Conservation (phyloP, 202 grass and related monocot genomes). For the Musa balbisiana region DNA sequence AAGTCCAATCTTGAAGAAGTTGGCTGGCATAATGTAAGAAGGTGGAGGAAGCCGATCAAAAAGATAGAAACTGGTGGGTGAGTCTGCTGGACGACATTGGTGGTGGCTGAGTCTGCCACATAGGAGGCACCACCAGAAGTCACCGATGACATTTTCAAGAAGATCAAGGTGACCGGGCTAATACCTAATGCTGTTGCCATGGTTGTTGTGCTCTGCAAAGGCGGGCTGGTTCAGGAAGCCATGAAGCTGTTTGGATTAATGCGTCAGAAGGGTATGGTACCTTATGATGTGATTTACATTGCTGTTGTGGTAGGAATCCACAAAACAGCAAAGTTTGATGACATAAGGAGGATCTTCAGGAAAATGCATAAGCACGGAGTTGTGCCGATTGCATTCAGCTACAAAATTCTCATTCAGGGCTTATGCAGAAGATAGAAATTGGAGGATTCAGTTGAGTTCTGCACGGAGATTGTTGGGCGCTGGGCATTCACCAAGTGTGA, state of each 20-base stretch:
- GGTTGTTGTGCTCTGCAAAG: conserved; percentile 80
- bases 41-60: conserved; percentile 6
- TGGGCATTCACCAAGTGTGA: conserved; percentile 46
- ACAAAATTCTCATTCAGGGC: conserved; percentile 56
- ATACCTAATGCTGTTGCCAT: conserved; percentile 83
- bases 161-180: conserved; percentile 78
- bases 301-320: conserved; percentile 78
- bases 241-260: conserved; percentile 87
- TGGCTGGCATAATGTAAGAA: background rate
- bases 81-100: no score
- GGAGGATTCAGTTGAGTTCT: conserved; percentile 59
- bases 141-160: conserved; percentile 60
- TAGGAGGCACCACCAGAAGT: conserved; percentile 33
- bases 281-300: conserved; percentile 85
- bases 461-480: conserved; percentile 72
- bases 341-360: conserved; percentile 62
- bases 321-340: conserved; percentile 57
- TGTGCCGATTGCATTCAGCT: conserved; percentile 68
- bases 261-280: conserved; percentile 78
- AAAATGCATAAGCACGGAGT: conserved; percentile 86
- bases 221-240: conserved; percentile 79
- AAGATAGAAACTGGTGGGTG: background rate
- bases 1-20: conserved; percentile 14
- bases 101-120: background rate
- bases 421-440: conserved; percentile 48